Evolutionary conservation across 495 filamentous ascomycete species (phyloP), one percentile per base, ranked within the genome.

Genomic region (Podospora sp.): DNA sequence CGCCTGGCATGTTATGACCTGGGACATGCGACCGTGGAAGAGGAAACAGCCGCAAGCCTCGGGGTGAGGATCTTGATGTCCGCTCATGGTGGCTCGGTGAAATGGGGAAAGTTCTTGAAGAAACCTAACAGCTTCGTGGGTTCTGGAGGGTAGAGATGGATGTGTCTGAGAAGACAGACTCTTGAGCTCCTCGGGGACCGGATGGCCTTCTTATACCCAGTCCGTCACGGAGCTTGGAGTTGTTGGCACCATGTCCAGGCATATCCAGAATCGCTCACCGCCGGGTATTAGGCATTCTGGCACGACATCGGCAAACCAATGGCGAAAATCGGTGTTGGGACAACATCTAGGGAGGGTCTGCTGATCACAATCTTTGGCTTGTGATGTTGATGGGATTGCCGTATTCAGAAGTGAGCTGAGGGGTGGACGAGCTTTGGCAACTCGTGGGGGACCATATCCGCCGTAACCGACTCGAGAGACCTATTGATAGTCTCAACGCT

Each of bases 311-410:
- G 50, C 40, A 67, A 53, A 55, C 69, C 69, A 72, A 68, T 69
- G 63, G 56, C 33, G 64, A 27, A n/a, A 51, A 57, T 46, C 65
- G 50, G 65, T 21, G 52, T 22, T 63, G 21, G 66, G 63, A 35
- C 29, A 33, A 26, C 50, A 46, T 66, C 49, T 25, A 65, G 65
- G n/a, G 61, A 63, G 53, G 72, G 70, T 73, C 74, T 71, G 74
- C 67, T 76, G 74, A 76, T 75, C 72, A 65, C 49, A 33, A 63
- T 65, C 60, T 46, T 62, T 22, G 58, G 65, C 61, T 65, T 64
- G 67, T 56, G 35, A 60, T 68, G 62, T 53, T 59, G 57, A 65
- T 69, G 72, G 63, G 53, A 56, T 63, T 56, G 33, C 21, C 46
- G 24, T 60, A 29, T 56, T 25, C 46, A 62, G 46, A 55, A 55